Percentiles rank a stretch among this genome's conserved stretches.
These are phyloP conservation scores for Neospora caninum DNA, from an alignment of 169 alveolate species.

Conservation along the genomic window DNA sequence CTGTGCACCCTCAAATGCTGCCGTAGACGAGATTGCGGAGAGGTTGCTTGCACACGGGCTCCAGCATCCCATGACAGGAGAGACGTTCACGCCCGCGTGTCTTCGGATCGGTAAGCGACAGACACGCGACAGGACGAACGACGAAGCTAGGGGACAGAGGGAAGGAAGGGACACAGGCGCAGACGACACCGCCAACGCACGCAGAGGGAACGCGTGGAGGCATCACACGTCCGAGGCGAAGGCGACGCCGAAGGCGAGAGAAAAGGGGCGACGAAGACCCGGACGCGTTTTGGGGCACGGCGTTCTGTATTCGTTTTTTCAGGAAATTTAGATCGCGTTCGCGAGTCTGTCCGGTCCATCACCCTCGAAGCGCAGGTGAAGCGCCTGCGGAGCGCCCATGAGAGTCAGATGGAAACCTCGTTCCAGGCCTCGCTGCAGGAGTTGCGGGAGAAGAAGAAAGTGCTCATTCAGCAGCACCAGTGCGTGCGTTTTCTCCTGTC, in stretches of 20 bases:
- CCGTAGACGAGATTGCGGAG: slow-evolving; percentile 94
- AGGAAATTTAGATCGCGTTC: slow-evolving; percentile 26
- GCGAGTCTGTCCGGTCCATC: slow-evolving; percentile 23
- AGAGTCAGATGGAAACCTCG: background rate
- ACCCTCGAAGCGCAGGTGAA: slow-evolving; percentile 21
- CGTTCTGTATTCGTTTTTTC: no score
- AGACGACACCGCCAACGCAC: no score
- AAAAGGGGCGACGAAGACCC: no score
- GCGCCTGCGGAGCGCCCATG: background rate
- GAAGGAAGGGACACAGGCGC: no score
- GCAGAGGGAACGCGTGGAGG: no score
- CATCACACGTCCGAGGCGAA: no score
- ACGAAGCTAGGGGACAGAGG: no score
- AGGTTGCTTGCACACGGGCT: slow-evolving; percentile 72
- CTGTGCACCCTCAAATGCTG: slow-evolving; percentile 98
- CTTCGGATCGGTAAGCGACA: slow-evolving; percentile 42
- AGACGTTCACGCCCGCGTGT: slow-evolving; percentile 16
- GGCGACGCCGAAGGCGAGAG: no score
- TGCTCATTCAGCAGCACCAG: background rate
- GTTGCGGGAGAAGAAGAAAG: slow-evolving; percentile 32
- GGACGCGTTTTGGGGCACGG: no score
- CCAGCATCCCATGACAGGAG: slow-evolving; percentile 8
- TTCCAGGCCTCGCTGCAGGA: slow-evolving; percentile 1
- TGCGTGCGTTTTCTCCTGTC: background rate
- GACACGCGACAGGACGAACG: no score